Conservation (phyloP, 2,329 filamentous ascomycete species). For the Scleromitrula shiraiana region DNA sequence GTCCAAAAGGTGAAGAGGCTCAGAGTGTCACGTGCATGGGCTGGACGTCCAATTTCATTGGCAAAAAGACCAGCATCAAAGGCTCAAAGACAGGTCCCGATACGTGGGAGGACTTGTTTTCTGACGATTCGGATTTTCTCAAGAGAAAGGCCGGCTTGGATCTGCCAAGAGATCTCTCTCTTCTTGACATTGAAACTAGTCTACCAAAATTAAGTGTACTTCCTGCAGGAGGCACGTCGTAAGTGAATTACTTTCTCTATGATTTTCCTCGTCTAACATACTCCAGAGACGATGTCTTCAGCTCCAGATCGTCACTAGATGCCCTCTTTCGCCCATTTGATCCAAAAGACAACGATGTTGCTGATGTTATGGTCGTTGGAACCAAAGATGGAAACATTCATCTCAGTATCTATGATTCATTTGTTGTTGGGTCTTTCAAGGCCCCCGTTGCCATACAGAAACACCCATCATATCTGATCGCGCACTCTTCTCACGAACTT, state of each 20-base stretch:
- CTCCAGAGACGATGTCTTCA: conserved; percentile 30
- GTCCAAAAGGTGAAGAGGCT: conserved; percentile 20
- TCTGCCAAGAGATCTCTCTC: conserved; percentile 64
- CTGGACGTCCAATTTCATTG: conserved; percentile 29
- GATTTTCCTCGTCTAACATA: conserved; percentile 8
- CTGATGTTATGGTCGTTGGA: conserved; percentile 71
- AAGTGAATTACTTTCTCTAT: conserved; percentile 29
- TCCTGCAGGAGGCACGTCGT: conserved; percentile 57
- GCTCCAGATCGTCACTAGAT: conserved; percentile 29
- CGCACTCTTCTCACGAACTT: conserved; percentile 64
- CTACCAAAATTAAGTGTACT: conserved; percentile 69
- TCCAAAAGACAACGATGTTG: conserved; percentile 60
- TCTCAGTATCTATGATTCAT: conserved; percentile 78
- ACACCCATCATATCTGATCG: conserved; percentile 31
- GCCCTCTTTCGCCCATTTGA: conserved; percentile 32
- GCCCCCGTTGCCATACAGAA: conserved; percentile 32
- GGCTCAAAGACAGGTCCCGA: conserved; percentile 4
- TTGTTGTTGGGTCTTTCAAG: conserved; percentile 63
- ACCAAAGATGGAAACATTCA: conserved; percentile 64
- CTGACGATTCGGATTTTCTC: conserved; percentile 8
- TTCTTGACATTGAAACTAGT: conserved; percentile 67
- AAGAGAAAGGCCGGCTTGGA: conserved; percentile 32
- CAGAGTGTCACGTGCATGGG: conserved; percentile 38
- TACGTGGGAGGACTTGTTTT: conserved; percentile 19
- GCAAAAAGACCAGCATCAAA: conserved; percentile 14